These are phyloP conservation scores for Lolium rigidum DNA, from an alignment of 176 grass and related monocot genomes.

Conservation along the genomic window DNA sequence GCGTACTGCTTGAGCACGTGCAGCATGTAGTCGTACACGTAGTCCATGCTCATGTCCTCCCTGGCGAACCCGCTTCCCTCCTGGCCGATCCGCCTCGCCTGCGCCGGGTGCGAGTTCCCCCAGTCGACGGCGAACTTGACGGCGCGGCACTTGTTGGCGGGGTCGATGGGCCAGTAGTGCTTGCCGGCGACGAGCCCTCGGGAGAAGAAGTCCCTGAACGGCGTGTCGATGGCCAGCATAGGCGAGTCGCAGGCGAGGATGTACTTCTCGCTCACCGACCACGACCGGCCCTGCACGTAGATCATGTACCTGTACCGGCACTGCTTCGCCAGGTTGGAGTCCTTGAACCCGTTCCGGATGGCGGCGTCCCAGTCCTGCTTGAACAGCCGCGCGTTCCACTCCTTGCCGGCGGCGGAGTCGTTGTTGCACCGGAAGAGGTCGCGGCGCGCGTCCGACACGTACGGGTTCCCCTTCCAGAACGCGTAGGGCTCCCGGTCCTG, in stretches of 20 bases:
- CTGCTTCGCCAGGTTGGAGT: conserved; percentile 67
- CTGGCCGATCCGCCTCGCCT: too few species aligned
- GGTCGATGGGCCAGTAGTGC: too few species aligned
- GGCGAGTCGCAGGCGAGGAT: conserved; percentile 52
- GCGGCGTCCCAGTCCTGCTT: conserved; percentile 65
- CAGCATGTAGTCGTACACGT: too few species aligned
- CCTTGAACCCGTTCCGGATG: conserved; percentile 40
- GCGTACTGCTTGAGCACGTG: too few species aligned
- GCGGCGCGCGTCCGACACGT: conserved; percentile 33
- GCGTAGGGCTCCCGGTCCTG: too few species aligned
- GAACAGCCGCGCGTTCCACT: conserved; percentile 47
- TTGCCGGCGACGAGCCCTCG: conserved; percentile 53
- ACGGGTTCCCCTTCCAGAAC: too few species aligned
- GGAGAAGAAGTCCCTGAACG: conserved; percentile 17
- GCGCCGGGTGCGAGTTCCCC: conserved; percentile 60
- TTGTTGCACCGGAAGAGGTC: conserved; percentile 73
- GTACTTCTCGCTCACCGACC: conserved; percentile 66
- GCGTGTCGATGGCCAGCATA: conserved; percentile 49
- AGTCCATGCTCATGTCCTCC: too few species aligned
- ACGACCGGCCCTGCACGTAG: conserved; percentile 59
- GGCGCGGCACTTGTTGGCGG: too few species aligned
- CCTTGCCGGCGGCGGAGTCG: not conserved
- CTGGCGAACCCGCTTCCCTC: too few species aligned
- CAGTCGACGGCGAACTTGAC: conserved; percentile 59
- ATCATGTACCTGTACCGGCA: too few species aligned